Evolutionary conservation across 495 filamentous ascomycete species (phyloP), one percentile per base, ranked within the genome.

Genomic region (Penicillium waksmanii): DNA sequence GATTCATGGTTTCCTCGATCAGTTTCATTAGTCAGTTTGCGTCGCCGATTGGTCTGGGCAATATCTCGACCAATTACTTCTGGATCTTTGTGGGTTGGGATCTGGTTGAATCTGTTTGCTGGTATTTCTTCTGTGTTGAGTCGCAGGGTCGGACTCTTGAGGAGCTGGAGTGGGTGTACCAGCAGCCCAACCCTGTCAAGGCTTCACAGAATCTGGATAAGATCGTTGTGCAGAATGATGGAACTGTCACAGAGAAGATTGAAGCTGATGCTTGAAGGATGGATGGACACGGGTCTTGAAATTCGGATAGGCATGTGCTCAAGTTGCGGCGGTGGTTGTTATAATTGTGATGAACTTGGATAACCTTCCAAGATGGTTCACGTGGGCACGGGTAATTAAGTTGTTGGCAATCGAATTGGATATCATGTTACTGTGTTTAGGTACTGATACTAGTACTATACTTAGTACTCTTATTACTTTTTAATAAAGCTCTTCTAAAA

Each of bases 81-180:
- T 80, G 85, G 67, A 78, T 88, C 13, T 86, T 88, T 66, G 81
- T 87, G 11, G 79, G 85, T 53, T 89, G 86, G 86, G 81, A 85
- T 62, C 60, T 82, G 21, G 31, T 87, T 31, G 82, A 87, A 62
- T 73, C 73, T 18, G 59, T 66, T 1, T 67, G 80, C 15, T 88
- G 90, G 67, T 90, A 83, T 66, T 84, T 88, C 64, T 84, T 87
- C 68, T 86, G 87, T 74, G 84, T 88, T 12, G 89, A 92, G 70
- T 88, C 87, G 9, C 80, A 84, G 36, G 87, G 85, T 35, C 84
- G 83, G 57, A 89, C 88, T n/a, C 82, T 92, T 34, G 89, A 91
- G 65, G 85, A 91, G 72, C 73, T 92, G 23, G 82, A 83, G 58
- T 84, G 85, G 73, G 82, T 91, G 33, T 91, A 90, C 71, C 80